Conservation (phyloP, 306 rosid species). For the Fagus sylvatica region DNA sequence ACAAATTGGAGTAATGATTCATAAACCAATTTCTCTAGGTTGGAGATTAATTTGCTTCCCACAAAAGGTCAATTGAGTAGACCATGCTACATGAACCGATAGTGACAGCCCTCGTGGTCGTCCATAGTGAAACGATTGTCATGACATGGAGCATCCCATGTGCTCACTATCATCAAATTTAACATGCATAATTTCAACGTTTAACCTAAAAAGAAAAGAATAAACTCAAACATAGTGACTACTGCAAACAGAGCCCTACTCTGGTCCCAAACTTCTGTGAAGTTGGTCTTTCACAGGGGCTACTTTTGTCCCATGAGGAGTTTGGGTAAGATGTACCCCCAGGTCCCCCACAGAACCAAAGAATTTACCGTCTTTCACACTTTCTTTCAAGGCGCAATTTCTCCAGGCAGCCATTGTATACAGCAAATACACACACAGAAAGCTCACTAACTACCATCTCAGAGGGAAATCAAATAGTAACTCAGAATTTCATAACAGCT, state of each 20-base stretch:
- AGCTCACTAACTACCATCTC: not conserved
- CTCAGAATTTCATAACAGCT: not conserved
- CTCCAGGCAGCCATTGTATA: not conserved
- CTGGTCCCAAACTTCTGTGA: not conserved
- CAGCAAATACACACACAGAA: not conserved
- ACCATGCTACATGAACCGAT: conserved; percentile 6
- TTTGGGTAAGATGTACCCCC: too few relatives aligned
- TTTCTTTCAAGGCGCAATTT: not conserved
- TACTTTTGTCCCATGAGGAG: too few relatives aligned
- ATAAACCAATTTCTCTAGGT: not conserved
- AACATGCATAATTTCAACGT: too few relatives aligned
- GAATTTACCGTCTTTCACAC: too few relatives aligned
- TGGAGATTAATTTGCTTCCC: not conserved
- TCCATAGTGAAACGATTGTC: not conserved
- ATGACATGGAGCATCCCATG: not conserved
- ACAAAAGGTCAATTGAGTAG: not conserved
- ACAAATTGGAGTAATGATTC: not conserved
- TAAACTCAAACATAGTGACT: not conserved
- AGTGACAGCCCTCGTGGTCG: not conserved
- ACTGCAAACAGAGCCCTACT: not conserved
- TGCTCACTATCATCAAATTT: not conserved
- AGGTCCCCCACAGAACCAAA: too few relatives aligned
- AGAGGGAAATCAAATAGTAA: not conserved
- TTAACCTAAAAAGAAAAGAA: too few relatives aligned
- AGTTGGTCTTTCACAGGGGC: not conserved